Percentiles rank a stretch among this genome's conserved stretches.
These are phyloP conservation scores for Hansenula anomala DNA, from an alignment of 1,139 yeast genomes.

Conservation along the genomic window DNA sequence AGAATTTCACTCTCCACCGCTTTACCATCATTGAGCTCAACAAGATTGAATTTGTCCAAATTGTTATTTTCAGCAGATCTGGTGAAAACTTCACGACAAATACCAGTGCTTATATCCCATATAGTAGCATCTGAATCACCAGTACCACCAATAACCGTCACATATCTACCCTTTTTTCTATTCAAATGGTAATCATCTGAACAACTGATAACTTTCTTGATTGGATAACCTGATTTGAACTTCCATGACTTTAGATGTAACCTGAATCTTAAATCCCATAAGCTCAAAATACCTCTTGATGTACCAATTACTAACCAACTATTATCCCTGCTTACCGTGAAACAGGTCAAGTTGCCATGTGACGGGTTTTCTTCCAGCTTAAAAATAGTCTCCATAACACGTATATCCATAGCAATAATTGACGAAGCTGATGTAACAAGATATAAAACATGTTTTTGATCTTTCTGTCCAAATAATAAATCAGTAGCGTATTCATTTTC, in stretches of 20 bases:
- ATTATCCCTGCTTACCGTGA: slow-evolving; percentile 49
- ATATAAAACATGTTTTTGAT: slow-evolving; percentile 32
- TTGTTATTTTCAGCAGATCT: slow-evolving; percentile 30
- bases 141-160: slow-evolving; percentile 66
- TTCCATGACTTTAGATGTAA: slow-evolving; percentile 59
- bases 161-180: slow-evolving; percentile 32
- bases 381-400: slow-evolving; percentile 45
- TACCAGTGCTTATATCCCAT: slow-evolving; percentile 71
- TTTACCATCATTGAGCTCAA: slow-evolving; percentile 7
- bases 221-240: slow-evolving; percentile 42
- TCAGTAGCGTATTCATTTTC: slow-evolving; percentile 37
- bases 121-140: slow-evolving; percentile 55
- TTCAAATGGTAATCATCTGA: slow-evolving; percentile 32
- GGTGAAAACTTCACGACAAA: slow-evolving; percentile 54
- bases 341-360: slow-evolving; percentile 62
- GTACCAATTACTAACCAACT: slow-evolving; percentile 77
- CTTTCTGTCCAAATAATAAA: slow-evolving; percentile 35
- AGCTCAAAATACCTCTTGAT: slow-evolving; percentile 58
- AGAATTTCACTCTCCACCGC: slow-evolving; percentile 3
- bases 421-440: slow-evolving; percentile 51
- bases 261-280: slow-evolving; percentile 81
- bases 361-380: slow-evolving; percentile 49
- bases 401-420: slow-evolving; percentile 53
- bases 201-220: slow-evolving; percentile 39
- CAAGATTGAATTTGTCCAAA: slow-evolving; percentile 29